Conservation (phyloP, 495 filamentous ascomycete genomes). For the Xanthoparmelia taractica region DNA sequence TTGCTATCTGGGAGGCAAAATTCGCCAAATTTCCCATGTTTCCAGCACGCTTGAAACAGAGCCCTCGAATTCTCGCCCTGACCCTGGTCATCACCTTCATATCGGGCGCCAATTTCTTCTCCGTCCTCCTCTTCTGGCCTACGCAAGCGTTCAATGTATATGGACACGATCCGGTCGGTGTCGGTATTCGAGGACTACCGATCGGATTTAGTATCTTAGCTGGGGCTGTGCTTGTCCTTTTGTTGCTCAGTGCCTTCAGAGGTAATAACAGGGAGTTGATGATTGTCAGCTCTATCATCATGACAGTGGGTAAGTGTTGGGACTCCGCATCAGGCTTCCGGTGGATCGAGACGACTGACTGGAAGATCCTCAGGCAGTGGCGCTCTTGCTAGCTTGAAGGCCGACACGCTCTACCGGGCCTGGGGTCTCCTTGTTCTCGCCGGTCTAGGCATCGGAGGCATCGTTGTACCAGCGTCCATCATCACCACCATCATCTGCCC, state of each 20-base stretch:
- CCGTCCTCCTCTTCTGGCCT: constrained; percentile 66
- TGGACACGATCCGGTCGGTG: constrained; percentile 58
- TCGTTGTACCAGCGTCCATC: constrained; percentile 63
- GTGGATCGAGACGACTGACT: neutral
- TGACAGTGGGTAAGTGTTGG: constrained; percentile 53
- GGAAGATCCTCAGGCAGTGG: constrained; percentile 44
- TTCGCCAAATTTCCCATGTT: constrained; percentile 60
- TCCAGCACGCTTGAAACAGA: constrained; percentile 53
- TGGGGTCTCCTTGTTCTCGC: constrained; percentile 58
- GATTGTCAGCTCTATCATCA: constrained; percentile 53
- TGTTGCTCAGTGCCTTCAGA: constrained; percentile 51
- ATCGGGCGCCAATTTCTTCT: constrained; percentile 68
- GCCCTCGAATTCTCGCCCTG: constrained; percentile 53
- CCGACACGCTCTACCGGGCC: constrained; percentile 53
- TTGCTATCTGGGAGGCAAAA: constrained; percentile 53
- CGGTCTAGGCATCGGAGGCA: constrained; percentile 63
- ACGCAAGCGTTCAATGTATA: constrained; percentile 69
- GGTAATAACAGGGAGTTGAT: constrained; percentile 57
- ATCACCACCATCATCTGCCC: constrained; percentile 69
- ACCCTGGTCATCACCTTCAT: constrained; percentile 68
- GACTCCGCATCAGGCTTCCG: neutral
- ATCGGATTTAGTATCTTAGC: constrained; percentile 56
- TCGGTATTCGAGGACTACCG: constrained; percentile 59
- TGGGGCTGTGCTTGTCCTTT: constrained; percentile 56
- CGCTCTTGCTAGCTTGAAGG: constrained; percentile 46